Percentiles rank a stretch among this genome's conserved stretches.
These are phyloP conservation scores for Citrus medica DNA, from an alignment of 345 rosid genomes.

Conservation along the genomic window DNA sequence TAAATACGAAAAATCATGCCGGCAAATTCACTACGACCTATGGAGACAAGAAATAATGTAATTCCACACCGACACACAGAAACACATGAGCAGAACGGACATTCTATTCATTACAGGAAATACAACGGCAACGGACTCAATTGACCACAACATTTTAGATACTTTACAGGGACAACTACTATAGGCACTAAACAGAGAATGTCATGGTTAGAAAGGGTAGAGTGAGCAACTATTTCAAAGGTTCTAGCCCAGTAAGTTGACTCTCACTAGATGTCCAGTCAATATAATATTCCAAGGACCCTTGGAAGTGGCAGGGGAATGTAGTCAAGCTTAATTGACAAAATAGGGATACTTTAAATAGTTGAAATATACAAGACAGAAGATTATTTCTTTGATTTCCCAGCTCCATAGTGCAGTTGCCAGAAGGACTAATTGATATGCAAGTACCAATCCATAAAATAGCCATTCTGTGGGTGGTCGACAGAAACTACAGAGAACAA, in stretches of 20 bases:
- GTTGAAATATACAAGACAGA: not conserved
- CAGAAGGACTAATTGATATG: not conserved
- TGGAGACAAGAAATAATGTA: not conserved
- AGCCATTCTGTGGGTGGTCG: not conserved
- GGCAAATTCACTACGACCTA: not conserved
- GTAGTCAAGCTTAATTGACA: not conserved
- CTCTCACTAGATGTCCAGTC: not conserved
- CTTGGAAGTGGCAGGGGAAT: not conserved
- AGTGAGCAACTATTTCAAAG: not conserved
- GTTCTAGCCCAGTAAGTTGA: not conserved
- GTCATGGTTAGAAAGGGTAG: not conserved
- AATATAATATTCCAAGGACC: not conserved
- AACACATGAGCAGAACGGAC: not conserved
- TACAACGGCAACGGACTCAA: not conserved
- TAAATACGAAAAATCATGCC: not conserved
- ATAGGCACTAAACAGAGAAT: not conserved
- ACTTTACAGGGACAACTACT: not conserved
- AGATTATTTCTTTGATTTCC: not conserved
- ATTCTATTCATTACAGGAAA: not conserved
- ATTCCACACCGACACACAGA: not conserved
- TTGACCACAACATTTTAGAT: not conserved
- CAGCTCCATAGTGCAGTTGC: not conserved
- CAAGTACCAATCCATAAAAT: not conserved
- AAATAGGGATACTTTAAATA: not conserved
- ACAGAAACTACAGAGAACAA: not conserved